A percentile compares a stretch with the other conserved stretches of the same genome.
Conservation (phyloP, 140 eudicot species). For the Cichorium intybus region DNA sequence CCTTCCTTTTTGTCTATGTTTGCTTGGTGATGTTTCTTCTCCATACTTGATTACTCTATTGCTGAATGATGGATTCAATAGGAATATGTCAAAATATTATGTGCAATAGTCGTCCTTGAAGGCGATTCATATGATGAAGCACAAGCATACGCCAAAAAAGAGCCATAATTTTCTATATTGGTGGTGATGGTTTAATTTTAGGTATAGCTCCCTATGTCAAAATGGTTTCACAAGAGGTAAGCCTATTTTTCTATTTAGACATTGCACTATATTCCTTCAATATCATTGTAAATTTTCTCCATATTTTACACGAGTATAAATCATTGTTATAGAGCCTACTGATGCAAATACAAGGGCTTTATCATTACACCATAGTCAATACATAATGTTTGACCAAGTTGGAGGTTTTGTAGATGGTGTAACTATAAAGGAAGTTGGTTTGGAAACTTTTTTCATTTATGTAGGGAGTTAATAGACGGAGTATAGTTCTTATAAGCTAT, state of each 20-base stretch:
- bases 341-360: slow-evolving; percentile 97
- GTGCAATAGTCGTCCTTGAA: slow-evolving; percentile 85
- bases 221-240: slow-evolving; percentile 54
- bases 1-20: neutral
- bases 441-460: slow-evolving; percentile 68
- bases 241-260: too few relatives aligned
- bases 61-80: slow-evolving; percentile 41
- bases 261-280: too few relatives aligned
- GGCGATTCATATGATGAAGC: slow-evolving; percentile 98
- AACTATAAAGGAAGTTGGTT: slow-evolving; percentile 87
- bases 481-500: slow-evolving; percentile 91
- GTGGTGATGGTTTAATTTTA: slow-evolving; percentile 73
- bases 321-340: slow-evolving; percentile 86
- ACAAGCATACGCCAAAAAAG: slow-evolving; percentile 68
- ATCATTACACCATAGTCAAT: slow-evolving; percentile 68
- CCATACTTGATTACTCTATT: neutral
- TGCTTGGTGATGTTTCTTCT: neutral
- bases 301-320: slow-evolving; percentile 47
- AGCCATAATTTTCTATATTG: slow-evolving; percentile 70
- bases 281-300: too few relatives aligned
- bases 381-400: slow-evolving; percentile 77
- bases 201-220: slow-evolving; percentile 72
- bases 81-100: slow-evolving; percentile 82
- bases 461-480: slow-evolving; percentile 87
- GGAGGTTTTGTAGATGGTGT: slow-evolving; percentile 99